phyloP scores from a whole-genome alignment of 2,329 filamentous ascomycete species.

The Atkinsonella texensis region DNA sequence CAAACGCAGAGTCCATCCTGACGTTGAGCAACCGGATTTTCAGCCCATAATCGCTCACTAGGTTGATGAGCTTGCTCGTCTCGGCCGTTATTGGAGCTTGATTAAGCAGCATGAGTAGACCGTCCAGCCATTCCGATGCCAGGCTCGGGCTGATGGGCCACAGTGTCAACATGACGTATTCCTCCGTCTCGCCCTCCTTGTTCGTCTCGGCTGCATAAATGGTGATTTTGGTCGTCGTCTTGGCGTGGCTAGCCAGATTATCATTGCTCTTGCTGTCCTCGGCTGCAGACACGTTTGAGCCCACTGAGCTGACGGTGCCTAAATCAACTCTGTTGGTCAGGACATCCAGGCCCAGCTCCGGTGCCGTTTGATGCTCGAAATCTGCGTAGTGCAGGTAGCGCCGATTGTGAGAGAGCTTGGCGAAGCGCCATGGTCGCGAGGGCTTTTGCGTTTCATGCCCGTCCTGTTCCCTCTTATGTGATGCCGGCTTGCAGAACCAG shows the following conservation, averaged over 20 bases:
- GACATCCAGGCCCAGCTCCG: conserved; percentile 59
- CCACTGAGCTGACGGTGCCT: conserved; percentile 77
- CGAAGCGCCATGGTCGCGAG: conserved; percentile 62
- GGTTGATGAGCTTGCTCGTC: conserved; percentile 75
- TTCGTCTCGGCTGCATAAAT: conserved; percentile 48
- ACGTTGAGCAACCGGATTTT: conserved; percentile 91
- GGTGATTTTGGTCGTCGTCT: conserved; percentile 72
- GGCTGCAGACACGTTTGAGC: conserved; percentile 74
- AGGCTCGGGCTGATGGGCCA: conserved; percentile 69
- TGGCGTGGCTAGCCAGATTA: conserved; percentile 26
- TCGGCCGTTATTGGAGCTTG: conserved; percentile 96
- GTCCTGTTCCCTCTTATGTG: conserved; percentile 22
- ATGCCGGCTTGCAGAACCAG: conserved; percentile 59
- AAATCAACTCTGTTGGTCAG: conserved; percentile 78
- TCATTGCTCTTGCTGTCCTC: conserved; percentile 34
- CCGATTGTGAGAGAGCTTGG: conserved; percentile 80
- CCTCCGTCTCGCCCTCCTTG: conserved; percentile 30
- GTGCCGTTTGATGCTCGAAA: conserved; percentile 53
- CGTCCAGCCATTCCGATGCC: conserved; percentile 94
- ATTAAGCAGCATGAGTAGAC: conserved; percentile 84
- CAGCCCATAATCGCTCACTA: conserved; percentile 82
- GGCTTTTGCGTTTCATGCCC: conserved; percentile 22
- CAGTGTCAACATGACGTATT: conserved; percentile 69
- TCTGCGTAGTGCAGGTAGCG: conserved; percentile 83
- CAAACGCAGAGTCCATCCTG: conserved; percentile 64